Base-by-base conservation (phyloP, 306 rosid genomes). In the Vigna unguiculata region DNA sequence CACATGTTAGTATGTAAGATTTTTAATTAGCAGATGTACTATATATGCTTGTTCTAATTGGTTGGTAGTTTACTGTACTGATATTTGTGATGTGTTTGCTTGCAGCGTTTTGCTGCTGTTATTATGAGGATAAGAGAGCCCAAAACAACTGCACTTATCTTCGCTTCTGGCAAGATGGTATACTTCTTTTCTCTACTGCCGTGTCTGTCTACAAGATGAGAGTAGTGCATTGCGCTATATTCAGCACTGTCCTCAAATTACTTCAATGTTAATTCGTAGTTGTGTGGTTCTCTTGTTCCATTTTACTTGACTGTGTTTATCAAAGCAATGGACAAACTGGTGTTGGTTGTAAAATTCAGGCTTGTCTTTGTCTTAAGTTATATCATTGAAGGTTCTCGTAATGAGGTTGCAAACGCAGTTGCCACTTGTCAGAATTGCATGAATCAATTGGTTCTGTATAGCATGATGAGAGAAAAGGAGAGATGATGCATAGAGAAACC, bases 101-200 rank as follows among this genome's bases (percentile, higher is more conserved):
- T 85, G 70, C 91, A 95, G 99, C 99, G 99, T 76, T 92, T 92
- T 82, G 97, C 97, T 60, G 99, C 99, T 25, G 99, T 95, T 72
- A 95, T 92, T 49, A 95, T 95, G 99, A 90, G 96, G 87, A 95
- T 95, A 70, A 89, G 99, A 82, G 97, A 92, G n/a, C 99, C 99
- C 3, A 95, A 92, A 84, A 92, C 99, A 43, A 92, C 97, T 28
- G 97, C 97, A 0, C 84, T 95, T 81, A 95, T 95, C 51, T 95
- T 95, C 86, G 99, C 97, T 15, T 95, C 97, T 64, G 97, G 97
- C 58, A 95, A 95, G 82, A 95, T 95, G 99, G 97, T 95, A 88
- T 83, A 85, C 63, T 72, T 41, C 51, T 25, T 62, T 51, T 47
- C 25, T 30, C 25, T 24, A 20, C 49, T 38, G 46, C 73, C 40